Conservation (phyloP, 805 yeast species). For the Cyberlindnera euphorbiae region DNA sequence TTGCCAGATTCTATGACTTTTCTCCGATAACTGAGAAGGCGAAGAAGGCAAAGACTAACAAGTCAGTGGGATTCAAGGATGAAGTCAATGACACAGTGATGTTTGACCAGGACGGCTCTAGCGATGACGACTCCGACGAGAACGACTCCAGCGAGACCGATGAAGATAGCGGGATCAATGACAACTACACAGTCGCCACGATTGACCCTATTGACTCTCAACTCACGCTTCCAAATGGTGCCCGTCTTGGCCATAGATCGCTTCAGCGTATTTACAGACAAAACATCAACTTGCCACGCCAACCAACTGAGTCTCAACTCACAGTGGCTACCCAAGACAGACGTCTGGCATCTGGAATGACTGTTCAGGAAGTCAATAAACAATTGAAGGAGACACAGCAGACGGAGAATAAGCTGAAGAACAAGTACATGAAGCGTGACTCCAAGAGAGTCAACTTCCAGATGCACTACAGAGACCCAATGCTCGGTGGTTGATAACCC, state of each 20-base stretch:
- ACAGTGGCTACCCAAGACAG: slow-evolving; percentile 77
- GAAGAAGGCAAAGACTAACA: slow-evolving; percentile 22
- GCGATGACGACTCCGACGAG: slow-evolving; percentile 19
- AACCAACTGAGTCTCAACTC: slow-evolving; percentile 57
- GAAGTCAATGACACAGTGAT: slow-evolving; percentile 29
- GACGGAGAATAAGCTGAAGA: slow-evolving; percentile 41
- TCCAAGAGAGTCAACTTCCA: slow-evolving; percentile 75
- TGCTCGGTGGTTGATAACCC: slow-evolving; percentile 38
- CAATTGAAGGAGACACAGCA: slow-evolving; percentile 41
- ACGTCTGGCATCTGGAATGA: slow-evolving; percentile 51
- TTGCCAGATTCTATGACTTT: slow-evolving; percentile 83
- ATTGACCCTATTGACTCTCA: slow-evolving; percentile 58
- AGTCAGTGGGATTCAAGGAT: slow-evolving; percentile 30
- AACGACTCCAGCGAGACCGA: no score
- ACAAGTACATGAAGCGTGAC: slow-evolving; percentile 42
- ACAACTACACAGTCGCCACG: slow-evolving; percentile 32
- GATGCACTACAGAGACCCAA: slow-evolving; percentile 76
- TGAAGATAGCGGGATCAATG: slow-evolving; percentile 27
- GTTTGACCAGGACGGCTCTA: no score
- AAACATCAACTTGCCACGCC: slow-evolving; percentile 41
- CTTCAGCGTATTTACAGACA: slow-evolving; percentile 70
- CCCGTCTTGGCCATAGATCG: slow-evolving; percentile 77
- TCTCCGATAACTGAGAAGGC: slow-evolving; percentile 49
- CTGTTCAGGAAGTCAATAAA: slow-evolving; percentile 53
- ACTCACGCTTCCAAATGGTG: slow-evolving; percentile 71